phyloP scores from a whole-genome alignment of 1,284 basidiomycete species.

The Ceratorhiza oryzae-sativae region DNA sequence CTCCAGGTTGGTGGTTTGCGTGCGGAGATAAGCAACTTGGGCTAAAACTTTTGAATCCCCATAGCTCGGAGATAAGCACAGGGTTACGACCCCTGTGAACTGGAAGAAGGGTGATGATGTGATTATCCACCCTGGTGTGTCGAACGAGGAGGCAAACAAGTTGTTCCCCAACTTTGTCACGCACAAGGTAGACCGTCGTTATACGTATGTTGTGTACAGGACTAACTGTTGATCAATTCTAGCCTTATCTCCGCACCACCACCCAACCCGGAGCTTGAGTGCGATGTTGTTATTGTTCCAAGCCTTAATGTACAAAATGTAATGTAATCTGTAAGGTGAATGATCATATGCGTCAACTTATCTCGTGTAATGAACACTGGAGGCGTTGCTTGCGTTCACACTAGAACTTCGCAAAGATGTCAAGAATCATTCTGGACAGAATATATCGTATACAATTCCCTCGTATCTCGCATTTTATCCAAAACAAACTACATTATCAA shows the following conservation, averaged over 20 bases:
- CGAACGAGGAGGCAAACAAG: conserved; percentile 86
- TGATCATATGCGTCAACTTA: not conserved
- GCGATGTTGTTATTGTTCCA: not conserved
- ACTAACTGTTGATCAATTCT: conserved; percentile 5
- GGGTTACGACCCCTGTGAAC: conserved; percentile 82
- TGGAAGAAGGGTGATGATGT: conserved; percentile 95
- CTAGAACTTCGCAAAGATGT: not conserved
- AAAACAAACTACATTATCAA: too few species aligned
- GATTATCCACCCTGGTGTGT: conserved; percentile 91
- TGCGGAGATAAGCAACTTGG: conserved; percentile 62
- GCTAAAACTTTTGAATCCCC: not conserved
- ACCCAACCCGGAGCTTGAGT: conserved; percentile 50
- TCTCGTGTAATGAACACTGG: not conserved
- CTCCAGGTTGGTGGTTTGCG: conserved; percentile 92
- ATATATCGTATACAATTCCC: too few species aligned
- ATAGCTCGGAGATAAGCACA: conserved; percentile 40
- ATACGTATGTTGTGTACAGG: not conserved
- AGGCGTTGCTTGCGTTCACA: not conserved
- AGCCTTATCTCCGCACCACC: conserved; percentile 81
- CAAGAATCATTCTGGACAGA: too few species aligned
- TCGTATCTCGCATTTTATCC: too few species aligned
- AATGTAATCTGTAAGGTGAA: not conserved
- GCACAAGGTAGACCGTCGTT: conserved; percentile 64
- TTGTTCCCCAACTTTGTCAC: conserved; percentile 78
- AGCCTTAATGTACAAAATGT: conserved; percentile 5